Evolutionary conservation across 345 rosid genomes (phyloP).

Genomic region (Cardiospermum halicacabum): DNA sequence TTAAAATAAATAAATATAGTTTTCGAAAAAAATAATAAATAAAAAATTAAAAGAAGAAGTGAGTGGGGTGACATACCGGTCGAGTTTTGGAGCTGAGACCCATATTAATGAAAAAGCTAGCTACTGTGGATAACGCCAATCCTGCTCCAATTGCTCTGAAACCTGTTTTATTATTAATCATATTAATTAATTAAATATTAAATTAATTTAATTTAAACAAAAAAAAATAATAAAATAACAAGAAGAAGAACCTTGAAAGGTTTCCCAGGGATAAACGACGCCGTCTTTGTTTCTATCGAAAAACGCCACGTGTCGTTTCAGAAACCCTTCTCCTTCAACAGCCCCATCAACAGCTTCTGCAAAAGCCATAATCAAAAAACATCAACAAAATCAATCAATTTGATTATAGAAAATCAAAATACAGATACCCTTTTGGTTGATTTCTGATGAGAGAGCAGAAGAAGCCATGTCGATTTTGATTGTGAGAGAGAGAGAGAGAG

Average conservation of each 20-base stretch:
- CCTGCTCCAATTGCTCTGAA: constrained; percentile 60
- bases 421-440: constrained; percentile 7
- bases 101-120: constrained; percentile 37
- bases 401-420: neutral
- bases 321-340: constrained; percentile 23
- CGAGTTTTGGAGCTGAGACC: constrained; percentile 59
- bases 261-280: constrained; percentile 71
- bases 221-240: neutral
- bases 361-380: no score
- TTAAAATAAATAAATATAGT: no score
- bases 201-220: neutral
- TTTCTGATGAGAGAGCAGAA: neutral
- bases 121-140: constrained; percentile 24
- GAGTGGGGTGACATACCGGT: constrained; percentile 36
- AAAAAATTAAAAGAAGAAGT: neutral
- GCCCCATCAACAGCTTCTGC: no score
- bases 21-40: neutral
- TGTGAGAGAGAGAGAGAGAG: neutral
- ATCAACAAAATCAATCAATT: no score
- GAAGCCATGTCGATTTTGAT: constrained; percentile 19
- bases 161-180: constrained; percentile 25
- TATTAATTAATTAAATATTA: neutral
- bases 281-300: constrained; percentile 82
- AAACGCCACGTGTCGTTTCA: constrained; percentile 78
- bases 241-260: constrained; percentile 46